These are phyloP conservation scores for Exophiala spinifera DNA, from an alignment of 2,329 filamentous ascomycete species.

Conservation along the genomic window DNA sequence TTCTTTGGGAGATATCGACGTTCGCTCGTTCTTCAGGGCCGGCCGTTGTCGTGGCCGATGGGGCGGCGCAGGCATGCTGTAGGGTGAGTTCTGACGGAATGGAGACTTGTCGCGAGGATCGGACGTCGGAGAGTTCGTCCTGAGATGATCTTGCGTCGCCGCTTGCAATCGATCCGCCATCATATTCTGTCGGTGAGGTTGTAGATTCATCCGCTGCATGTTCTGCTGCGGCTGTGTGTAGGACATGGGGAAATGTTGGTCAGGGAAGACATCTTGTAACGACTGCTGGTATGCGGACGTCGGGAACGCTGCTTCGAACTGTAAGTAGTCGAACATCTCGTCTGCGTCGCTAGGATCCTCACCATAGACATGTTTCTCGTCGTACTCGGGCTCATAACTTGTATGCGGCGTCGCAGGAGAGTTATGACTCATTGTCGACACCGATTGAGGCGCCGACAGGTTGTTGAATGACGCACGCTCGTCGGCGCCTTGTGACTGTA, in stretches of 20 bases:
- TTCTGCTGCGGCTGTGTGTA: conserved; percentile 36
- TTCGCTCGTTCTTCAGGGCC: conserved; percentile 55
- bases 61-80: conserved; percentile 46
- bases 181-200: conserved; percentile 57
- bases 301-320: conserved; percentile 52
- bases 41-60: conserved; percentile 39
- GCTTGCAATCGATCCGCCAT: conserved; percentile 75
- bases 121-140: conserved; percentile 55
- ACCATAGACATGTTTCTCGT: conserved; percentile 56
- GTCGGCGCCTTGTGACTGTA: conserved; percentile 49
- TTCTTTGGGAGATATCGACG: conserved; percentile 91
- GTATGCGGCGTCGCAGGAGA: conserved; percentile 61
- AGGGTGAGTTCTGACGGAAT: conserved; percentile 69
- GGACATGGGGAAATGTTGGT: conserved; percentile 47
- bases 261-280: conserved; percentile 60
- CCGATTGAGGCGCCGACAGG: conserved; percentile 55
- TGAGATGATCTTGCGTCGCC: conserved; percentile 70
- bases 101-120: conserved; percentile 70
- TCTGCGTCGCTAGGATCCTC: conserved; percentile 44
- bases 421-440: conserved; percentile 59
- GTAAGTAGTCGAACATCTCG: conserved; percentile 68
- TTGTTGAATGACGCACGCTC: conserved; percentile 51
- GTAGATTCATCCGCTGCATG: conserved; percentile 35
- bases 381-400: conserved; percentile 51
- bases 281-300: conserved; percentile 41